Evolutionary conservation across 768 basidiomycete species (phyloP), one percentile per base, ranked within the genome.

Genomic region (Suillus clintonianus): DNA sequence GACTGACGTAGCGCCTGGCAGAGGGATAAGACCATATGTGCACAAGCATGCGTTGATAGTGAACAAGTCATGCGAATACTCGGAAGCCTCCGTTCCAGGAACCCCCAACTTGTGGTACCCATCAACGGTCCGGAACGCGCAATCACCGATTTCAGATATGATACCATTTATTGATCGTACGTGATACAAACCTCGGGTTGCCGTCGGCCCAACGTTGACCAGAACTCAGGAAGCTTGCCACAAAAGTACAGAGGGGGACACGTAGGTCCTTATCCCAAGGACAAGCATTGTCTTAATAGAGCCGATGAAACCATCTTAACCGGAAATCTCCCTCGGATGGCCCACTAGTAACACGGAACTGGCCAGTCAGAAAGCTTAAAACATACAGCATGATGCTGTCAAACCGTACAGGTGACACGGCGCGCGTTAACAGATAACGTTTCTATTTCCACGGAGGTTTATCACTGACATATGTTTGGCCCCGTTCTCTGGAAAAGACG

Each of bases 61-160:
- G n/a, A n/a, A n/a, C 15, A 42, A 45, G 60, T 30, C 55, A 50
- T 63, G 69, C 47, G 36, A 60, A 60, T 61, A 51, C 62, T 62
- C 68, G 53, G 62, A 37, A 30, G n/a, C 32, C 30, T 5, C n/a
- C 34, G 11, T 43, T 24, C 55, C 48, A 61, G 61, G 56, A 14
- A 32, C 57, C 53, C 39, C 34, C 36, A 24, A 24, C 36, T n/a
- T 5, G 34, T 34, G 34, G 36, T 43, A 17, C n/a, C 24, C 50
- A 65, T 63, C 62, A 66, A 65, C 60, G 66, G 60, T 17, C 54
- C 60, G 63, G 62, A 63, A 53, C 62, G 68, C 64, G 71, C 50
- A 62, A 72, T 68, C 72, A 66, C 68, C 72, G 68, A 65, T 58
- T 58, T n/a, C 17, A 61, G 63, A 39, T 45, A 45, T 61, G 63